phyloP scores from a whole-genome alignment of 495 filamentous ascomycete species.

The Choiromyces venosus region DNA sequence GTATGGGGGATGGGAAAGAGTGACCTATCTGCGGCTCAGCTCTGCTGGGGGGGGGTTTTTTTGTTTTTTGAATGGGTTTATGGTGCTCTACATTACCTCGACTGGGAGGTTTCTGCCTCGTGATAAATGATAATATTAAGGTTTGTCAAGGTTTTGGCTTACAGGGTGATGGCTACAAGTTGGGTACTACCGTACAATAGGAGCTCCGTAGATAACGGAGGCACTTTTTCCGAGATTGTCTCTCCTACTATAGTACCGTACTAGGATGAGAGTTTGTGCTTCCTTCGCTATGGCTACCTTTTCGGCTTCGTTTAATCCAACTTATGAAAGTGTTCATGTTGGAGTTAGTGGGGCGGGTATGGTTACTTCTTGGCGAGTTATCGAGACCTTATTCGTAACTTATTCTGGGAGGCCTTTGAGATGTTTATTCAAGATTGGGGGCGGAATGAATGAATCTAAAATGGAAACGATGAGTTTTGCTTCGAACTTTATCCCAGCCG shows the following conservation, averaged over 20 bases:
- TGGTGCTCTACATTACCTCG: neutral
- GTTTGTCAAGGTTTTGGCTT: neutral
- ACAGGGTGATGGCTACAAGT: neutral
- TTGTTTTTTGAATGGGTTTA: neutral
- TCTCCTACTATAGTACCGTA: neutral
- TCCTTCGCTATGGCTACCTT: neutral
- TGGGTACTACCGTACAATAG: neutral
- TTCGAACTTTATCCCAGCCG: neutral
- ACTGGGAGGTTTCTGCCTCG: neutral
- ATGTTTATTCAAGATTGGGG: conserved; percentile 32
- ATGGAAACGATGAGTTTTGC: neutral
- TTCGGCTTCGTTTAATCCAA: neutral
- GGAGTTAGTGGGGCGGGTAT: neutral
- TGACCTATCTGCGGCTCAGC: neutral
- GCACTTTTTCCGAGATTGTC: neutral
- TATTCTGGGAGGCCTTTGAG: conserved; percentile 4
- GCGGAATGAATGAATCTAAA: conserved; percentile 10
- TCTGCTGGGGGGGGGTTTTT: too few relatives aligned
- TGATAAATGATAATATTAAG: neutral
- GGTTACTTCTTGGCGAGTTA: conserved; percentile 20
- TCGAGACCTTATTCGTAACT: conserved; percentile 25
- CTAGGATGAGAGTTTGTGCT: neutral
- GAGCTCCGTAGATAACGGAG: neutral
- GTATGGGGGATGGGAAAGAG: neutral
- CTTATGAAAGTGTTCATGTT: neutral